Base-by-base conservation (phyloP, 2,329 filamentous ascomycete genomes). In the Cladobotryum protrusum region DNA sequence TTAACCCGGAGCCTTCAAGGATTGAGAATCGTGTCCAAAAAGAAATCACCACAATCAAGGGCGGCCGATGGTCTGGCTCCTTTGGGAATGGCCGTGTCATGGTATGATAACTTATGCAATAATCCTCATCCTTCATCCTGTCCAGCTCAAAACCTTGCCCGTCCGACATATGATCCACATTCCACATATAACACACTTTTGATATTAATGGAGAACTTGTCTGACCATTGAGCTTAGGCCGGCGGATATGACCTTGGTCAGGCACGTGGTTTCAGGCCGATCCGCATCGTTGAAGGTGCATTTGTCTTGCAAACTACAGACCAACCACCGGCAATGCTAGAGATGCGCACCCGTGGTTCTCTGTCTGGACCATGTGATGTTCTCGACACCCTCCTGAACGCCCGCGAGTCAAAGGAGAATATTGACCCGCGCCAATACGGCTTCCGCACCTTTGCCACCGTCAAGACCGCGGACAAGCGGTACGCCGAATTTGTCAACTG, bases 291-390 rank as follows among this genome's bases (percentile, higher is more conserved):
- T 37, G 72, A 77, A 56, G 73, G 72, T n/a, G 72, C 69, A 32
- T 78, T 75, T 58, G 67, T 77, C 45, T 62, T 78, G 34, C 66
- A 73, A 52, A 77, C 73, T 3, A 65, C 69, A 42, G 74, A 78
- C 53, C 67, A 71, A 35, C 64, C 67, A 3, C 72, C 74, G 11
- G 75, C 75, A 24, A 68, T 71, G 63, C 63, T 72, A 15, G 69
- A 72, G 48, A 70, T 75, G 63, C 72, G 72, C 52, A 75, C 73
- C 3, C 65, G 70, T 12, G 74, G 73, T 47, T 76, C 72, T 54
- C 65, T 74, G 24, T 74, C 72, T 5, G 74, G 73, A 4, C 70
- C 73, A 12, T 68, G 72, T 43, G 70, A 74, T 43, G 57, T 71
- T 45, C 66, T 73, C 50, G 69, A 71, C 49, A 61, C 63, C 43